A percentile compares a stretch with the other conserved stretches of the same genome.
phyloP scores from a whole-genome alignment of 2,329 filamentous ascomycete genomes.

The Fusarium sp. region DNA sequence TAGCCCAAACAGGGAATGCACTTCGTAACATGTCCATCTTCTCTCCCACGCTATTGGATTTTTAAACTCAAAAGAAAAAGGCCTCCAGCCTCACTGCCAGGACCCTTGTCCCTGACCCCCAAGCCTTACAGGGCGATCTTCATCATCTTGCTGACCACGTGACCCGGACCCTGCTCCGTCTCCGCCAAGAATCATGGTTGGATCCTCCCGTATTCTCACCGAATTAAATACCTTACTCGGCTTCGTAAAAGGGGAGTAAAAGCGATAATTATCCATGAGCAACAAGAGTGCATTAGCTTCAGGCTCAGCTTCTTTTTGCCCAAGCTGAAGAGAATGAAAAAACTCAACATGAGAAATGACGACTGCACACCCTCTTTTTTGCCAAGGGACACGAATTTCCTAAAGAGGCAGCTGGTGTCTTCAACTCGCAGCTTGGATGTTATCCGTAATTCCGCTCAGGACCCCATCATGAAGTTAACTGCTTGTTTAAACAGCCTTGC shows the following conservation, averaged over 20 bases:
- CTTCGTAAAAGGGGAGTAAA: not conserved
- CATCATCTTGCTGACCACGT: constrained; percentile 1
- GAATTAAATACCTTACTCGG: not conserved
- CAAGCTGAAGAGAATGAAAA: constrained; percentile 27
- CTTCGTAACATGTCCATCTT: not conserved
- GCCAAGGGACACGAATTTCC: constrained; percentile 33
- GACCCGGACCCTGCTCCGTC: not conserved
- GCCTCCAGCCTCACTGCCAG: not conserved
- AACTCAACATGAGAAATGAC: constrained; percentile 4
- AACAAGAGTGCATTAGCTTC: not conserved
- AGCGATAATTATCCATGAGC: not conserved
- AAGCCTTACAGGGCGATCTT: constrained; percentile 4
- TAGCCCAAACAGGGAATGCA: constrained; percentile 12
- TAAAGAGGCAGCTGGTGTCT: constrained; percentile 11
- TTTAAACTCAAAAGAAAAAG: not conserved
- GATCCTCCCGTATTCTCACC: not conserved
- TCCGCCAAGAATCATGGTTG: not conserved
- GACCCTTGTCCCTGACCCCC: not conserved
- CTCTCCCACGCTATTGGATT: not conserved
- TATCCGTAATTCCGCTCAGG: constrained; percentile 23
- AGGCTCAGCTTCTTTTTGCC: constrained; percentile 14
- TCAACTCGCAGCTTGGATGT: constrained; percentile 5
- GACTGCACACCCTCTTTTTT: constrained; percentile 6
- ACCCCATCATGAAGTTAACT: not conserved
- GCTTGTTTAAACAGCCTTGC: not conserved